Evolutionary conservation across 345 rosid species (phyloP), one percentile per base, ranked within the genome.

Genomic region (Clausena lansium): DNA sequence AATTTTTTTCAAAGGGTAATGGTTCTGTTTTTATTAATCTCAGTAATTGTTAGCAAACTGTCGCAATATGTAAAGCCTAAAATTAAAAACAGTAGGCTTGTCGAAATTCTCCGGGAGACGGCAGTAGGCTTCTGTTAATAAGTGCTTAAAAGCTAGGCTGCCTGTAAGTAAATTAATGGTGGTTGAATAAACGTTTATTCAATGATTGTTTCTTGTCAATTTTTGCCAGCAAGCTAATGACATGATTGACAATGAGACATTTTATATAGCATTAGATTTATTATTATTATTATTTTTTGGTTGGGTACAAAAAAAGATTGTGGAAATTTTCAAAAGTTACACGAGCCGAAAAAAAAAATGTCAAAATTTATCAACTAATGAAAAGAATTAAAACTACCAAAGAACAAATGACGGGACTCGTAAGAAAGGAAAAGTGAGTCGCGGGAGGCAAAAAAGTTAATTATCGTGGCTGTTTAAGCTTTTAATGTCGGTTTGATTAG

Each of bases 401-500:
- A 36, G 24, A 39, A 17, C 30, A 38, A 67, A 2, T n/a, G 70
- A 72, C 52, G 67, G 60, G 65, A 28, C 57, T 77, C 15, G 17
- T 9, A 25, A 1, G 36, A 38, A 36, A 3, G 55, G 41, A 47
- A 74, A 62, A 61, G 25, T 9, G n/a, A n/a, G n/a, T n/a, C n/a
- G n/a, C n/a, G 17, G 69, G 24, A 10, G 10, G 39, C 32, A 5
- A 76, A 57, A 81, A 47, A 64, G 67, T 54, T 19, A 66, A 5
- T 59, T 76, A 62, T 73, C 1, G 74, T 47, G 66, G 25, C 52
- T 79, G 84, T 54, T 74, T 73, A n/a, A 77, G 20, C 62, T 61
- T 77, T 15, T 22, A 7, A 76, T 58, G 85, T 79, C 68, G 72
- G 80, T 66, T 25, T 38, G 82, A 79, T 79, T 72, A 60, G 78